Base-by-base conservation (phyloP, 148 eudicot genomes). In the Diospyros lotus region DNA sequence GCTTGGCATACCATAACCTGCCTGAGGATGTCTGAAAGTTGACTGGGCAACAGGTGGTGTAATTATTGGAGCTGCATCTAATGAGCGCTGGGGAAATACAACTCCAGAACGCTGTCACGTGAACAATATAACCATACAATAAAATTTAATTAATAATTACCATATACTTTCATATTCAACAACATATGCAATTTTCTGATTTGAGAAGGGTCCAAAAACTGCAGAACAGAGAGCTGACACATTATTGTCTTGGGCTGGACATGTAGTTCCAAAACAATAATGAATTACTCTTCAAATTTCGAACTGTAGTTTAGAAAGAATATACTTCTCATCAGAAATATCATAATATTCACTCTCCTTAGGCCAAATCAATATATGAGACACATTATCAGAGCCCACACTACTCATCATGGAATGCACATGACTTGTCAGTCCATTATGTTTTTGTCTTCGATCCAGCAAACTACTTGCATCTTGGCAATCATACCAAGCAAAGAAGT, bases 1-100 rank as follows among this genome's bases (percentile, higher is more conserved):
- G 64, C 75, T 74, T 60, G 97, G 94, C 96, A 89, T 87, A 73
- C 98, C 97, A 75, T 83, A 85, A 51, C 89, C 87, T 78, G 94
- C 85, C 78, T 85, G 94, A 66, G 89, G 18, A 64, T 69, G 81
- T 82, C 86, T 82, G 11, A 77, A 7, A 50, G 85, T 40, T 66
- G 88, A 82, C 68, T 82, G 87, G 75, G 90, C 82, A 73, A 79
- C 92, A 64, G 96, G 96, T 38, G 98, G 98, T 46, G 97, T 89
- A 72, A 86, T 80, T 70, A 95, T 85, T 41, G 96, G 96, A 62
- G 87, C 94, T 63, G 93, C 52, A 84, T 81, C 85, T 3, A 73
- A 77, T 59, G 94, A 81, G 11, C 96, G 96, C 76, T 75, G 87
- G 42, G 98, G 97, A 83, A 95, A 95, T 58, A 72, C 81, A 55